Conservation (phyloP, 2,329 filamentous ascomycete species). For the Cytospora chrysosperma region DNA sequence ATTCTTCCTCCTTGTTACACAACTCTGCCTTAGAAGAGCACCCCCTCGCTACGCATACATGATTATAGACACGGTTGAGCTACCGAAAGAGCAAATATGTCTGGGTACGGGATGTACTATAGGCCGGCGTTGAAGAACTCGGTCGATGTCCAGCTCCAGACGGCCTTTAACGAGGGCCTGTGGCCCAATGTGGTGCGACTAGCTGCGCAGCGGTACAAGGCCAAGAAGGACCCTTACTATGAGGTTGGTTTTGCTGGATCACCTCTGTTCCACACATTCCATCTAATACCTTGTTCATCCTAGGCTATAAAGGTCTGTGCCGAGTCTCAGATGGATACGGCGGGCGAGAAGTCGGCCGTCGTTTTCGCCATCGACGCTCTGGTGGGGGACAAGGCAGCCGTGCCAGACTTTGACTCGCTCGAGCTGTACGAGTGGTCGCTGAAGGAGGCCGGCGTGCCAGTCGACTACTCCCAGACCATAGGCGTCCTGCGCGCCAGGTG, state of each 20-base stretch:
- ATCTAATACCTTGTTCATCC: slow-evolving; percentile 2
- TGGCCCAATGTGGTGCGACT: slow-evolving; percentile 52
- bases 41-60: slow-evolving; percentile 2
- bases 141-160: slow-evolving; percentile 55
- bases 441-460: slow-evolving; percentile 29
- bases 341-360: slow-evolving; percentile 44
- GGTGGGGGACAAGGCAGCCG: slow-evolving; percentile 44
- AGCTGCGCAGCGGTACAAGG: slow-evolving; percentile 50
- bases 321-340: slow-evolving; percentile 52
- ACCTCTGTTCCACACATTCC: too few relatives aligned
- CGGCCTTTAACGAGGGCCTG: slow-evolving; percentile 53
- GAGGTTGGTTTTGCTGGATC: slow-evolving; percentile 51
- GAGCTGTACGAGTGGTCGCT: slow-evolving; percentile 57
- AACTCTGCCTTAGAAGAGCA: too few relatives aligned
- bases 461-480: slow-evolving; percentile 47
- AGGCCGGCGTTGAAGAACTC: slow-evolving; percentile 46
- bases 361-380: slow-evolving; percentile 46
- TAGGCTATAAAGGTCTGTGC: slow-evolving; percentile 50
- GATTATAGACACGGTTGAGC: background rate
- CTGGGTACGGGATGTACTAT: slow-evolving; percentile 30
- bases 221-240: slow-evolving; percentile 55
- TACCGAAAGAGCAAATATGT: slow-evolving; percentile 11
- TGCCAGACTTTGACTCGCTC: slow-evolving; percentile 51
- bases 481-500: slow-evolving; percentile 50
- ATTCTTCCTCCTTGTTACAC: background rate